phyloP scores from a whole-genome alignment of 805 yeast species.

The Isabelozyma pseudorhagii region DNA sequence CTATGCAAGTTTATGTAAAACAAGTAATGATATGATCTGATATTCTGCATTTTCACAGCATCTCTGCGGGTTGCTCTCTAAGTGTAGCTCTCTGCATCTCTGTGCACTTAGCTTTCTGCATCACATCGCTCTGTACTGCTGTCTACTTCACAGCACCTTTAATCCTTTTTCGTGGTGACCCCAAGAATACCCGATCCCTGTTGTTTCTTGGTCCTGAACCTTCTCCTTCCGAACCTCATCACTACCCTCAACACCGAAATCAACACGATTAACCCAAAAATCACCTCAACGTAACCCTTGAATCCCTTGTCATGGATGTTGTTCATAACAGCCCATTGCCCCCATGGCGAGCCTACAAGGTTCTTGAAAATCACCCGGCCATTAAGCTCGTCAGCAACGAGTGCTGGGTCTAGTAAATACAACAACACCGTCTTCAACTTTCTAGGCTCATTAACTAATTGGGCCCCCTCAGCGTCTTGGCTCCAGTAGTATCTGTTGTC shows the following conservation, averaged over 20 bases:
- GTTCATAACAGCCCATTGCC: conserved; percentile 38
- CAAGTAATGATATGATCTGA: neutral
- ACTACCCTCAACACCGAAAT: neutral
- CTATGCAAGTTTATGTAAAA: neutral
- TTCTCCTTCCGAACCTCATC: neutral
- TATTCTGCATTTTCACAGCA: too few species aligned
- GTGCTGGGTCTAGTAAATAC: conserved; percentile 34
- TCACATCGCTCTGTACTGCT: too few species aligned
- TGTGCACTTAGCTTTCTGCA: too few species aligned
- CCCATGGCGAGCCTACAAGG: conserved; percentile 44
- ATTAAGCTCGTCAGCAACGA: conserved; percentile 8
- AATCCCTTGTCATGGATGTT: conserved; percentile 42
- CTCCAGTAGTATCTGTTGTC: conserved; percentile 35
- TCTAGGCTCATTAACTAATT: conserved; percentile 31
- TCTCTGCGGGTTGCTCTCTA: too few species aligned
- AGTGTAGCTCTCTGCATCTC: too few species aligned
- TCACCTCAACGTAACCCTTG: conserved; percentile 34
- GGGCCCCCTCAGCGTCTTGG: conserved; percentile 32
- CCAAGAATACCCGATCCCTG: conserved; percentile 18
- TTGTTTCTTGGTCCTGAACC: conserved; percentile 2
- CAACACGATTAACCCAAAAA: conserved; percentile 6
- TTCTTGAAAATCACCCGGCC: conserved; percentile 4
- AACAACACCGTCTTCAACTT: conserved; percentile 33
- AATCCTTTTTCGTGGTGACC: conserved; percentile 16
- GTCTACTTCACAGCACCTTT: too few species aligned